phyloP scores from a whole-genome alignment of 306 rosid genomes.

The Prunus dulcis region DNA sequence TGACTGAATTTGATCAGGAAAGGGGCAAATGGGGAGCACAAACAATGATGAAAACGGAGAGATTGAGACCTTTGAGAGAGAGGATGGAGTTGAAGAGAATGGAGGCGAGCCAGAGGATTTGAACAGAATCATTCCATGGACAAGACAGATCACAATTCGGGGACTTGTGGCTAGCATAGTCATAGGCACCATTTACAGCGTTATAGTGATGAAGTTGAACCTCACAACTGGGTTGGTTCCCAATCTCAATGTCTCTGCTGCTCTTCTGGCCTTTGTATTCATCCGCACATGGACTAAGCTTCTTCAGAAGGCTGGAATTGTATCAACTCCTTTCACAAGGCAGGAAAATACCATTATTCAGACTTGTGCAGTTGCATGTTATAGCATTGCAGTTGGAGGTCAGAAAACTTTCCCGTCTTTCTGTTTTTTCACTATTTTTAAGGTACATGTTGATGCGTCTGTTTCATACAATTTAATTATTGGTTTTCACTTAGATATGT shows the following conservation, averaged over 20 bases:
- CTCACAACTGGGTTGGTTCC: slow-evolving; percentile 98
- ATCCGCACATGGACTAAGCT: slow-evolving; percentile 73
- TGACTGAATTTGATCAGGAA: slow-evolving; percentile 20
- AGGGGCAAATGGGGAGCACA: slow-evolving; percentile 34
- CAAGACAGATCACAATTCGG: slow-evolving; percentile 67
- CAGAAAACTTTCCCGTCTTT: slow-evolving; percentile 1
- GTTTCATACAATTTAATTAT: neutral
- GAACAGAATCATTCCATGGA: slow-evolving; percentile 65
- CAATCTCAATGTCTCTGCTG: slow-evolving; percentile 93
- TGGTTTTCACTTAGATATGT: slow-evolving; percentile 12
- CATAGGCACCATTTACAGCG: slow-evolving; percentile 78
- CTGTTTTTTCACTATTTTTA: neutral
- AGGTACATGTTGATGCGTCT: neutral
- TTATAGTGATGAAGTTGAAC: slow-evolving; percentile 83
- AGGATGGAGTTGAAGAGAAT: slow-evolving; percentile 41
- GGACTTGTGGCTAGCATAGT: slow-evolving; percentile 67
- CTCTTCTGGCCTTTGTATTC: slow-evolving; percentile 92
- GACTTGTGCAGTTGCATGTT: slow-evolving; percentile 97
- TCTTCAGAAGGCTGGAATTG: slow-evolving; percentile 73
- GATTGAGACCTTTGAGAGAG: slow-evolving; percentile 37
- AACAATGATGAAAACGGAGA: slow-evolving; percentile 40
- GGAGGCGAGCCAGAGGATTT: slow-evolving; percentile 42
- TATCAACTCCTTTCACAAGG: slow-evolving; percentile 74
- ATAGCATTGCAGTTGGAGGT: slow-evolving; percentile 97
- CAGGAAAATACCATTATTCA: slow-evolving; percentile 95